Conservation (phyloP, 148 eudicot species). For the Pouteria glomerata region DNA sequence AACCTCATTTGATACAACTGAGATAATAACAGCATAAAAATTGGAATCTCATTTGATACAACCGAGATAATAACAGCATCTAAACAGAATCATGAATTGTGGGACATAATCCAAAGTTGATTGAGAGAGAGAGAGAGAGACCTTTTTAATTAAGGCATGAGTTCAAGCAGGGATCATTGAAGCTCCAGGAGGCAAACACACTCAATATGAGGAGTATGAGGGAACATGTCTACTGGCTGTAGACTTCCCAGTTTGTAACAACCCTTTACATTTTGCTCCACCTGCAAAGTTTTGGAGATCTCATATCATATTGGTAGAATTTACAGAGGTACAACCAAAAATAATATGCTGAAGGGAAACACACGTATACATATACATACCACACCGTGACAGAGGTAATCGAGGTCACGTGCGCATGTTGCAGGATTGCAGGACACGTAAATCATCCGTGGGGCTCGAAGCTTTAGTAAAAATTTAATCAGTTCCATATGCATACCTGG, state of each 20-base stretch:
- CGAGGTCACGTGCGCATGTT: constrained; percentile 95
- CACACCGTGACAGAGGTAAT: constrained; percentile 93
- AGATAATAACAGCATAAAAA: no score
- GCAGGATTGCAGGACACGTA: constrained; percentile 98
- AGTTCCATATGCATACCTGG: constrained; percentile 98
- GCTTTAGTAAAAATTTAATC: constrained; percentile 70
- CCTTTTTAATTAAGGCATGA: not conserved
- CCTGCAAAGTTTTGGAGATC: constrained; percentile 38
- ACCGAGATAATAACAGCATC: not conserved
- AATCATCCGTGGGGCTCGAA: constrained; percentile 62
- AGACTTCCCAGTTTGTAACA: constrained; percentile 66
- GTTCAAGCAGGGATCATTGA: constrained; percentile 12
- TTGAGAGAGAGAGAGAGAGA: not conserved
- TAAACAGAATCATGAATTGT: not conserved
- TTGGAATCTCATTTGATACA: not conserved
- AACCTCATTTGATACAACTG: not conserved
- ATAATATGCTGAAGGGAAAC: not conserved
- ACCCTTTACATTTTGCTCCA: constrained; percentile 61
- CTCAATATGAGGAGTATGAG: constrained; percentile 98
- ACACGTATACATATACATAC: constrained; percentile 31
- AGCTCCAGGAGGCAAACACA: constrained; percentile 93
- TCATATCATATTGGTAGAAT: constrained; percentile 2
- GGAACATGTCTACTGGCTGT: constrained; percentile 98
- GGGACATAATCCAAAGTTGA: not conserved
- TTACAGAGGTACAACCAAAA: not conserved